Base-by-base conservation (phyloP, 2,329 filamentous ascomycete genomes). In the Thyridium curvatum region DNA sequence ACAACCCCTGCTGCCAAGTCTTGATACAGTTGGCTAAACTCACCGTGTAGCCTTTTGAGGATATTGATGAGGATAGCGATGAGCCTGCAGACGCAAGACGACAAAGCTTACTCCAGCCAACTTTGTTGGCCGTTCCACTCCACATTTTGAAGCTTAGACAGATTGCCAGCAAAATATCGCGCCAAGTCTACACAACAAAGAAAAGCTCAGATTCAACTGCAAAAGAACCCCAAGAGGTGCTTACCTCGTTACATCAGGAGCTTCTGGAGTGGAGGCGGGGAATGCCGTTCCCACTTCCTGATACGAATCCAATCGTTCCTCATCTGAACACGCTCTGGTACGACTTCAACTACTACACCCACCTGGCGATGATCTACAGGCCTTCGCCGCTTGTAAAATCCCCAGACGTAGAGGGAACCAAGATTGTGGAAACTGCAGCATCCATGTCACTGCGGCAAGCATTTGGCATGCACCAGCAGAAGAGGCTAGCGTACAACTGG, bases 321-420 rank as follows among this genome's bases (percentile, higher is more conserved):
- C 67, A 70, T 40, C 50, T 69, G 3, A 62, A 50, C 31, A 65
- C 56, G 8, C 60, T 50, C 40, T 71, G 66, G 67, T 70, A 64
- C 45, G 66, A 70, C 38, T 60, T 68, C 33, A 71, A 71, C 47
- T 70, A 66, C 46, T 69, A 69, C 44, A 66, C 59, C 1, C 66
- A 71, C 35, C 47, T 69, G 1, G 60, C 60, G 12, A 61, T 66
- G 51, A 49, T 71, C 4, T 69, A 70, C 45, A 52, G 66, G 3
- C 67, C 66, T 1, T 68, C 66, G 1, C 64, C 66, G 1, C 42
- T 68, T 1, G 62, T 55, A 16, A 65, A 65, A 2, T 54, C 53
- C 1, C 47, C 65, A 17, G 59, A 64, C 41, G 38, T 52, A 8
- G 37, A 47, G 4, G 55, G 57, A 29, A 54, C 69, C 30, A 60